These are phyloP conservation scores for Saraca asoca DNA, from an alignment of 331 rosid genomes.

Conservation along the genomic window DNA sequence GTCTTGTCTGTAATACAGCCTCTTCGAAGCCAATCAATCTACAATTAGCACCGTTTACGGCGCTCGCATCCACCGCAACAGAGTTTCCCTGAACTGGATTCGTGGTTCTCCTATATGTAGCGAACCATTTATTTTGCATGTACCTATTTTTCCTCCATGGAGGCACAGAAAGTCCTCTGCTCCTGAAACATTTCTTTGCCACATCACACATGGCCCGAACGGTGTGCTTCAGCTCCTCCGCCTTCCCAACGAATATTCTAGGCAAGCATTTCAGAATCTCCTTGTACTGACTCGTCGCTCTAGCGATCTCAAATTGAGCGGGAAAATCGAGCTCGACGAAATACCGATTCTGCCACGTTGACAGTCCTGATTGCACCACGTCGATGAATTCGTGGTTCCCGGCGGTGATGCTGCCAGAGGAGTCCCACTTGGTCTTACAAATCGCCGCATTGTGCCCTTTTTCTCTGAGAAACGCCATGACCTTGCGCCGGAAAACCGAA, in stretches of 20 bases:
- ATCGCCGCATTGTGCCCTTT: constrained; percentile 73
- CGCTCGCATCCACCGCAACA: not conserved
- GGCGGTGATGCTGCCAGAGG: constrained; percentile 46
- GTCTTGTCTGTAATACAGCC: constrained; percentile 29
- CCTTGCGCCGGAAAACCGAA: constrained; percentile 43
- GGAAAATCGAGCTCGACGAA: constrained; percentile 62
- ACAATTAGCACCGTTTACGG: constrained; percentile 33
- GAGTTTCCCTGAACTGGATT: constrained; percentile 44
- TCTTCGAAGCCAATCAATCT: constrained; percentile 60
- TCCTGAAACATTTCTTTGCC: constrained; percentile 53
- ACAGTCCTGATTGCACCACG: constrained; percentile 37
- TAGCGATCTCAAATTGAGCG: constrained; percentile 64
- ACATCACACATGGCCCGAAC: constrained; percentile 50
- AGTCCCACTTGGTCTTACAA: constrained; percentile 74
- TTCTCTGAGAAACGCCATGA: constrained; percentile 56
- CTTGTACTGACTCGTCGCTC: constrained; percentile 57
- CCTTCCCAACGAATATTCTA: constrained; percentile 44
- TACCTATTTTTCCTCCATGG: constrained; percentile 80
- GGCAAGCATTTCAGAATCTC: constrained; percentile 51
- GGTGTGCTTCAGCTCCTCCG: constrained; percentile 56
- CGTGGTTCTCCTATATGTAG: constrained; percentile 47
- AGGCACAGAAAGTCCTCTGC: constrained; percentile 56
- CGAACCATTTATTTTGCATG: constrained; percentile 77
- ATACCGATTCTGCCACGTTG: constrained; percentile 44
- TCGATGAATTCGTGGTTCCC: constrained; percentile 77